These are phyloP conservation scores for Fusarium phyllophilum DNA, from an alignment of 2,329 filamentous ascomycete species.

Conservation along the genomic window DNA sequence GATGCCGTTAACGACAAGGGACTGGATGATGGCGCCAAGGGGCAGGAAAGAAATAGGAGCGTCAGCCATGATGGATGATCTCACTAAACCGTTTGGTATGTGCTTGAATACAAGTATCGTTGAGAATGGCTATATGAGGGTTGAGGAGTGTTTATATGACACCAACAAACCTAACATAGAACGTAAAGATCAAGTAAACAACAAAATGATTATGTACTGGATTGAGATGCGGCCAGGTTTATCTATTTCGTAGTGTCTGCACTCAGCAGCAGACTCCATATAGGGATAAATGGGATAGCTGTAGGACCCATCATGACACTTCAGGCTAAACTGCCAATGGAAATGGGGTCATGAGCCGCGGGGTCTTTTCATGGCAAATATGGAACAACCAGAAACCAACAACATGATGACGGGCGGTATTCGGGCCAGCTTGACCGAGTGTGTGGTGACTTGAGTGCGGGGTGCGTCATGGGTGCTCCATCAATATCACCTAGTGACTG, in stretches of 20 bases:
- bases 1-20: slow-evolving; percentile 77
- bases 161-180: background rate
- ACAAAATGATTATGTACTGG: background rate
- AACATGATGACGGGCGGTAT: slow-evolving; percentile 8
- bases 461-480: slow-evolving; percentile 33
- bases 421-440: slow-evolving; percentile 29
- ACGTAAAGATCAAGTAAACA: slow-evolving; percentile 1
- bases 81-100: slow-evolving; percentile 10
- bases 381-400: background rate
- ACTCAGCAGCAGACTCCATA: background rate
- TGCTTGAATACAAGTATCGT: background rate
- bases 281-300: slow-evolving; percentile 39
- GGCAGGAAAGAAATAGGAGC: slow-evolving; percentile 74
- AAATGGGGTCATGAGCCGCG: slow-evolving; percentile 30
- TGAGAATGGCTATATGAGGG: slow-evolving; percentile 14
- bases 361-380: slow-evolving; percentile 8
- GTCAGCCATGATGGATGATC: slow-evolving; percentile 52
- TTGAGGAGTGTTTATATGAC: slow-evolving; percentile 15
- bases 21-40: slow-evolving; percentile 82
- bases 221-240: slow-evolving; percentile 32
- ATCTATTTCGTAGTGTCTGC: slow-evolving; percentile 18
- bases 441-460: slow-evolving; percentile 26
- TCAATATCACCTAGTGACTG: slow-evolving; percentile 32
- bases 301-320: slow-evolving; percentile 39
- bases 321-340: slow-evolving; percentile 42